Conservation (phyloP, 225 moss, liverwort and hornwort species). For the Polytrichum commune region DNA sequence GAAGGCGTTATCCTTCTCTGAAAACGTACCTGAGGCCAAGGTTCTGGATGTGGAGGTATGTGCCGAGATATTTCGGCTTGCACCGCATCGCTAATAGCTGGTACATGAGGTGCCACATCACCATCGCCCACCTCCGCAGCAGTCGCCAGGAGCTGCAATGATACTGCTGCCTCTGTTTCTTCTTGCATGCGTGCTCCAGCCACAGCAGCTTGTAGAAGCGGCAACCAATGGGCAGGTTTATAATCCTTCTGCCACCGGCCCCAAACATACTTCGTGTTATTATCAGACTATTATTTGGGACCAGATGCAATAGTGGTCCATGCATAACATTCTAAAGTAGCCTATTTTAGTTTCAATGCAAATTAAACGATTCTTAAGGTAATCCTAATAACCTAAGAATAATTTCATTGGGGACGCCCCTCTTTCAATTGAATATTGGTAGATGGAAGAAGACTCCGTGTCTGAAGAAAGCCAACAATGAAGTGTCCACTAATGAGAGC, state of each 20-base stretch:
- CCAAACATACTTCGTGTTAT: no score
- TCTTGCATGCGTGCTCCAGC: constrained; percentile 75
- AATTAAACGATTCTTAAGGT: no score
- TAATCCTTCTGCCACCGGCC: constrained; percentile 60
- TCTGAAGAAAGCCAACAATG: no score
- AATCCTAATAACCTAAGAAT: no score
- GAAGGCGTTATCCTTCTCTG: neutral
- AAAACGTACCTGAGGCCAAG: constrained; percentile 81
- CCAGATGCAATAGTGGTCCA: no score
- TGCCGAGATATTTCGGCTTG: constrained; percentile 72
- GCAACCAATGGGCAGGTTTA: constrained; percentile 84
- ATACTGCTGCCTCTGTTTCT: constrained; percentile 82
- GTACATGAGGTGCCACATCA: constrained; percentile 85
- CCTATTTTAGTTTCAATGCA: no score
- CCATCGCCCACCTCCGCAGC: constrained; percentile 95
- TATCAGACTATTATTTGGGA: no score
- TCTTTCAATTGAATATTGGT: no score
- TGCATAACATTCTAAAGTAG: no score
- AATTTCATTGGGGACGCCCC: no score
- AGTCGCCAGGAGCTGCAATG: constrained; percentile 83
- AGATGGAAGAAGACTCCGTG: no score
- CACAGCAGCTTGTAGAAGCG: constrained; percentile 91
- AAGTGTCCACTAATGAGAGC: no score
- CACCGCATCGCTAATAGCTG: constrained; percentile 82
- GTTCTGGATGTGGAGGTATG: constrained; percentile 94